Percentiles rank a stretch among this genome's conserved stretches.
Evolutionary conservation across 257 asterid genomes (phyloP).

Genomic region (Plantago major): DNA sequence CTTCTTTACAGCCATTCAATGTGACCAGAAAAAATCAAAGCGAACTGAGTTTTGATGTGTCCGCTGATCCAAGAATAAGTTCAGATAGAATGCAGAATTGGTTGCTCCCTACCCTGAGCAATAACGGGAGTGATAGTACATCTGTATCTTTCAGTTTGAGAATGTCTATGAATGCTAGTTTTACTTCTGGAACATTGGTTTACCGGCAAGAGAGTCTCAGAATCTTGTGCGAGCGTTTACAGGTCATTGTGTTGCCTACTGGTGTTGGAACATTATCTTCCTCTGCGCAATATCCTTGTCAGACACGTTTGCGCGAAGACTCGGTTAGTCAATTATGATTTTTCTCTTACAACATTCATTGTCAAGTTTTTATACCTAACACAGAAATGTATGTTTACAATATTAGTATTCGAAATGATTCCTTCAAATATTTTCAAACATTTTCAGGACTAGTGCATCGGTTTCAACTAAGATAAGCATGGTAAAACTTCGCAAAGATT

Average conservation of each 20-base stretch:
- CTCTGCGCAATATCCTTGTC: conserved; percentile 15
- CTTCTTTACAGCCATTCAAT: conserved; percentile 20
- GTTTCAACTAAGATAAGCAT: too few relatives aligned
- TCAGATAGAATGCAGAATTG: neutral
- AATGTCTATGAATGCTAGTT: conserved; percentile 25
- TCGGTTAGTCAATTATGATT: conserved; percentile 2
- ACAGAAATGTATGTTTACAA: too few relatives aligned
- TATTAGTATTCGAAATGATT: too few relatives aligned
- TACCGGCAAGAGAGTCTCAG: conserved; percentile 23
- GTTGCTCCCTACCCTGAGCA: conserved; percentile 18
- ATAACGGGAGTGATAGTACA: conserved; percentile 20
- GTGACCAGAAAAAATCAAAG: conserved; percentile 2
- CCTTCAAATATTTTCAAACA: too few relatives aligned
- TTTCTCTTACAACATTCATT: neutral
- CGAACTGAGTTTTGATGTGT: neutral
- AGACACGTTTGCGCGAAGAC: conserved; percentile 20
- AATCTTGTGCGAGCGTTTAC: conserved; percentile 38
- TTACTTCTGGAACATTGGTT: conserved; percentile 9
- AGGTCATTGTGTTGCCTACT: conserved; percentile 17
- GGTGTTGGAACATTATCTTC: conserved; percentile 30
- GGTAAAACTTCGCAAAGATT: too few relatives aligned
- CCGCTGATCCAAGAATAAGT: neutral
- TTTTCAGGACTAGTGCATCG: too few relatives aligned
- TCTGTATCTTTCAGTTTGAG: conserved; percentile 29
- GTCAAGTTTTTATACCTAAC: too few relatives aligned